phyloP scores from a whole-genome alignment of 192 early-diverging fungal species.

The Bifiguratus adelaidae region DNA sequence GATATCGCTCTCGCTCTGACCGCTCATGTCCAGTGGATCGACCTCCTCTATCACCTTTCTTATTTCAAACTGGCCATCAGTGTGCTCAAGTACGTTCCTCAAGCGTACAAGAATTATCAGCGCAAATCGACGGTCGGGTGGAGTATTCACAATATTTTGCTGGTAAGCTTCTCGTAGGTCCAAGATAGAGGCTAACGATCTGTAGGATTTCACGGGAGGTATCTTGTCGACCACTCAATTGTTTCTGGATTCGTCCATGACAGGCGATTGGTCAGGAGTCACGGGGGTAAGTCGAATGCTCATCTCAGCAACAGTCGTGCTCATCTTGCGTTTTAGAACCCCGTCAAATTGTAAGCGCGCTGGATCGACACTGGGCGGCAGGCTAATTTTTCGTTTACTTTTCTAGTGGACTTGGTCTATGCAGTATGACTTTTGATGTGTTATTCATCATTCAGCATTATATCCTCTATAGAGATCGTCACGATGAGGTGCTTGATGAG shows the following conservation, averaged over 20 bases:
- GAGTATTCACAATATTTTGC: constrained; percentile 80
- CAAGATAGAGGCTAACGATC: background rate
- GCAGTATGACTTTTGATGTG: constrained; percentile 72
- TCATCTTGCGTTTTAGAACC: too few relatives aligned
- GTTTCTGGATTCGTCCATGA: constrained; percentile 55
- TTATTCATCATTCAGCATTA: constrained; percentile 81
- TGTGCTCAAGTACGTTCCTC: constrained; percentile 71
- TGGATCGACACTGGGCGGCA: background rate
- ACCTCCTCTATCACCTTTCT: constrained; percentile 62
- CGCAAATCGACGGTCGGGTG: constrained; percentile 80
- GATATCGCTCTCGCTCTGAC: constrained; percentile 9
- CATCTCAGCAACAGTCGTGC: too few relatives aligned
- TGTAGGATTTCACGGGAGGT: constrained; percentile 74
- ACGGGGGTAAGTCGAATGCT: constrained; percentile 28
- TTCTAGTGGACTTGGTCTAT: constrained; percentile 60
- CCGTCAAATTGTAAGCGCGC: constrained; percentile 45
- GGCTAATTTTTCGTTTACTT: background rate
- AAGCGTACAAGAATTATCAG: constrained; percentile 58
- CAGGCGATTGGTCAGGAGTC: constrained; percentile 51
- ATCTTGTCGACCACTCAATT: constrained; percentile 63
- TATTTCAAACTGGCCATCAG: constrained; percentile 71
- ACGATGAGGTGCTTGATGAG: too few relatives aligned
- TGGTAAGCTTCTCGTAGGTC: constrained; percentile 17
- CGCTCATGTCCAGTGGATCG: constrained; percentile 29
- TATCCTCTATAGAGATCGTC: constrained; percentile 48